Evolutionary conservation across 2,329 filamentous ascomycete genomes (phyloP).

Genomic region (Diaporthe vexans): DNA sequence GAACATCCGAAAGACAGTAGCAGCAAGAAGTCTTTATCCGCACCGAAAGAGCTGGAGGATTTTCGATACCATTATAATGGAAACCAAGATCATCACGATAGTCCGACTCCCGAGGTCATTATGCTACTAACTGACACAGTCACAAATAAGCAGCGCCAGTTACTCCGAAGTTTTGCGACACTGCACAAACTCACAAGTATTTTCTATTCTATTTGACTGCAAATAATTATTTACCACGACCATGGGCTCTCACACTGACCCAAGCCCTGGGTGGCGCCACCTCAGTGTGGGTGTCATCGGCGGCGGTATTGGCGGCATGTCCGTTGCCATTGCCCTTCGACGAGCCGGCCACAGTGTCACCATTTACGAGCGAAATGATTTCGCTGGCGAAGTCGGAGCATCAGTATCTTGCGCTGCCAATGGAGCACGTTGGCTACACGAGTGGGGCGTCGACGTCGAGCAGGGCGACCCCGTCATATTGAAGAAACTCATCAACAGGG

Average conservation of each 20-base stretch:
- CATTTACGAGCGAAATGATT: slow-evolving; percentile 77
- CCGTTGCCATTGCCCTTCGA: slow-evolving; percentile 60
- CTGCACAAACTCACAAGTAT: neutral
- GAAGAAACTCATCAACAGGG: slow-evolving; percentile 75
- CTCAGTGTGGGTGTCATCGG: slow-evolving; percentile 61
- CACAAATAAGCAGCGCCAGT: neutral
- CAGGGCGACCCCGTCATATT: slow-evolving; percentile 77
- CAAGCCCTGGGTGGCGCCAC: slow-evolving; percentile 56
- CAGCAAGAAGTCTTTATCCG: neutral
- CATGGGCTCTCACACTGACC: slow-evolving; percentile 27
- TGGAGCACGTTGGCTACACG: slow-evolving; percentile 77
- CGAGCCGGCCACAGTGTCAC: slow-evolving; percentile 64
- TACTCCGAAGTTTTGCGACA: neutral
- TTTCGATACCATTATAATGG: neutral
- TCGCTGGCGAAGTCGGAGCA: slow-evolving; percentile 76
- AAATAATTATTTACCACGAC: neutral
- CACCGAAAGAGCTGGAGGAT: neutral
- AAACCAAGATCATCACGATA: neutral
- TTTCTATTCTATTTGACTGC: neutral
- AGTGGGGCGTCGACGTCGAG: slow-evolving; percentile 75
- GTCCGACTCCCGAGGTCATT: neutral
- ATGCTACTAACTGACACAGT: neutral
- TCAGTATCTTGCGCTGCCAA: slow-evolving; percentile 79
- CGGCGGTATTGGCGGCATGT: slow-evolving; percentile 64
- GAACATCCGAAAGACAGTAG: slow-evolving; percentile 2